Percentiles rank a stretch among this genome's conserved stretches.
These are phyloP conservation scores for Fomitopsis serialis DNA, from an alignment of 768 basidiomycete species.

Conservation along the genomic window DNA sequence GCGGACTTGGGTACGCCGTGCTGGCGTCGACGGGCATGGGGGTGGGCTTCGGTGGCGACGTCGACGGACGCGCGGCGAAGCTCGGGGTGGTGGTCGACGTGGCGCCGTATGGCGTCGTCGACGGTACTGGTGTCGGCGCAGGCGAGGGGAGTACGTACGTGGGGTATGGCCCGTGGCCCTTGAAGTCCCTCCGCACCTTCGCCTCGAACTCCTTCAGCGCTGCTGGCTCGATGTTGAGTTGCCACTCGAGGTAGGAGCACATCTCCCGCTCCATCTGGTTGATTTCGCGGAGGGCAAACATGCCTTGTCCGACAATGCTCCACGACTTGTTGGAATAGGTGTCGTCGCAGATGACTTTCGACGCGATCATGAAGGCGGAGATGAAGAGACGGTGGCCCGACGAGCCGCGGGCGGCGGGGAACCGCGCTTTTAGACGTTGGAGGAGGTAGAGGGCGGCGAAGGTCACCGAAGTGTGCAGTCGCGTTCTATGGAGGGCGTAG, in stretches of 20 bases:
- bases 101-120: conserved; percentile 20
- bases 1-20: conserved; percentile 10
- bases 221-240: conserved; percentile 65
- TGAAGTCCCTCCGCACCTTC: conserved; percentile 57
- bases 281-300: conserved; percentile 75
- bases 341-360: conserved; percentile 67
- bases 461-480: conserved; percentile 54
- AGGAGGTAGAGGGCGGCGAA: conserved; percentile 65
- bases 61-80: conserved; percentile 18
- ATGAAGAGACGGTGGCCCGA: conserved; percentile 89
- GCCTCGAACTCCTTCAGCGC: conserved; percentile 58
- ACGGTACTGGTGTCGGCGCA: conserved; percentile 24
- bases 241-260: conserved; percentile 92
- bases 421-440: conserved; percentile 83
- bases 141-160: conserved; percentile 53
- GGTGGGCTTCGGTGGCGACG: conserved; percentile 14
- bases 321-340: conserved; percentile 67
- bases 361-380: conserved; percentile 89
- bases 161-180: conserved; percentile 51
- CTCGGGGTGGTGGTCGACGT: conserved; percentile 13
- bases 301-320: conserved; percentile 58
- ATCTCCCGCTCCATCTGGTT: conserved; percentile 98
- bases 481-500: conserved; percentile 79
- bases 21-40: conserved; percentile 9
- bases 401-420: conserved; percentile 85